Evolutionary conservation across 75 land plant genomes (phyloP).

Genomic region (Chamaecyparis obtusa): DNA sequence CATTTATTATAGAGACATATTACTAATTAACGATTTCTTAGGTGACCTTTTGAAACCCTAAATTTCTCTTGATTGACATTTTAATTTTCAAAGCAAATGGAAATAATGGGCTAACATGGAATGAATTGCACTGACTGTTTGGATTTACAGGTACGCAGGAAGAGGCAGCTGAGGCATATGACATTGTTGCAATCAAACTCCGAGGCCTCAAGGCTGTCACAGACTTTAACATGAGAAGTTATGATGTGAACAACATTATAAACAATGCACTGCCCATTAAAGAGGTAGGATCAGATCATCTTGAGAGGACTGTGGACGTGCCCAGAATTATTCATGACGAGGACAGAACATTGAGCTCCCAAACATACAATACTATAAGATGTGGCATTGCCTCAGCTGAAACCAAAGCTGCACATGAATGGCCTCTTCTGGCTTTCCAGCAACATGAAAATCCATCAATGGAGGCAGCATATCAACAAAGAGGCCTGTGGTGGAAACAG

Average conservation of each 20-base stretch:
- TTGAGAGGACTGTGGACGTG: background rate
- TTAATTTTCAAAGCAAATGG: too few species aligned
- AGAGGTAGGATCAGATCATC: background rate
- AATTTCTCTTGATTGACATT: background rate
- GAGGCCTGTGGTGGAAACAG: background rate
- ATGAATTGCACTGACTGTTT: too few species aligned
- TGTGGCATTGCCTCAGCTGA: background rate
- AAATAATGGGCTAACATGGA: too few species aligned
- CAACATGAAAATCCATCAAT: background rate
- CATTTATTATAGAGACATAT: too few species aligned
- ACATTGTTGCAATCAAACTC: conserved; percentile 87
- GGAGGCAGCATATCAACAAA: background rate
- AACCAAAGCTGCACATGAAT: too few species aligned
- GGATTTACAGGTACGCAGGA: conserved; percentile 76
- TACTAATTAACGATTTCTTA: too few species aligned
- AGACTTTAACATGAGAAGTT: conserved; percentile 79
- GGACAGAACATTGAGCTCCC: background rate
- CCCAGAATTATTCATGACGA: too few species aligned
- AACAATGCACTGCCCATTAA: background rate
- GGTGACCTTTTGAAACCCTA: too few species aligned
- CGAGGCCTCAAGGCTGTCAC: conserved; percentile 78
- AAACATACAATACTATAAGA: background rate
- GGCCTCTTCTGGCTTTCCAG: background rate
- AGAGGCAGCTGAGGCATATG: conserved; percentile 85
- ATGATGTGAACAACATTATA: conserved; percentile 61